Base-by-base conservation (phyloP, 495 filamentous ascomycete genomes). In the Trichoderma parareesei region DNA sequence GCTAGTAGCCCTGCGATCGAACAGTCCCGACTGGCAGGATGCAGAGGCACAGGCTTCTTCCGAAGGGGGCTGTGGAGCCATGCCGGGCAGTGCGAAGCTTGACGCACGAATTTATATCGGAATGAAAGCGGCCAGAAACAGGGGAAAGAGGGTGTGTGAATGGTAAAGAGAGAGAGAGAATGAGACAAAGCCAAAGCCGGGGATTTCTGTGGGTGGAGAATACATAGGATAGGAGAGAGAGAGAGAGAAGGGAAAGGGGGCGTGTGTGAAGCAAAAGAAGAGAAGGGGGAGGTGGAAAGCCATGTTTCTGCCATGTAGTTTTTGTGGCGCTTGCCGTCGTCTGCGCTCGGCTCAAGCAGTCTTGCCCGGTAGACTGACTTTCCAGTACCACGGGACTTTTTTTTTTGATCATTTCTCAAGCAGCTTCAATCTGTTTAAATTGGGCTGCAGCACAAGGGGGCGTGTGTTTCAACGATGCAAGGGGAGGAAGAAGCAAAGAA, bases 1-100 rank as follows among this genome's bases (percentile, higher is more conserved):
- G 6, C 40, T 41, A 41, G 40, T 41, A 49, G 46, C 46, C 66
- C 60, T 68, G 69, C 68, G 71, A 70, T 73, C 71, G 70, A 71
- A 73, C 53, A 57, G 53, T 57, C 53, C 53, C 53, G 53, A 48
- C 44, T 48, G 44, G 44, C 16, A 18, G 44, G 44, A 18, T 14
- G 11, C 27, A 27, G 13, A 18, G 16, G 44, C 13, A 18, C 44
- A 57, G 37, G 53, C 27, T 4, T 16, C 3, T 37, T 35, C 27
- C 5, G 53, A n/a, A 14, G 14, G 53, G 27, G 53, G 46, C 46
- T 27, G 53, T 57, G 53, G 53, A 57, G 53, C 53, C 53, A 27
- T 57, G 53, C 27, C 53, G 53, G 53, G 53, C 53, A n/a, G 53
- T 57, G 53, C 53, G 53, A 57, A 57, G 53, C 53, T 57, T 57